A percentile compares a stretch with the other conserved stretches of the same genome.
Conservation (phyloP, 257 asterid genomes). For the Rubia yunnanensis region DNA sequence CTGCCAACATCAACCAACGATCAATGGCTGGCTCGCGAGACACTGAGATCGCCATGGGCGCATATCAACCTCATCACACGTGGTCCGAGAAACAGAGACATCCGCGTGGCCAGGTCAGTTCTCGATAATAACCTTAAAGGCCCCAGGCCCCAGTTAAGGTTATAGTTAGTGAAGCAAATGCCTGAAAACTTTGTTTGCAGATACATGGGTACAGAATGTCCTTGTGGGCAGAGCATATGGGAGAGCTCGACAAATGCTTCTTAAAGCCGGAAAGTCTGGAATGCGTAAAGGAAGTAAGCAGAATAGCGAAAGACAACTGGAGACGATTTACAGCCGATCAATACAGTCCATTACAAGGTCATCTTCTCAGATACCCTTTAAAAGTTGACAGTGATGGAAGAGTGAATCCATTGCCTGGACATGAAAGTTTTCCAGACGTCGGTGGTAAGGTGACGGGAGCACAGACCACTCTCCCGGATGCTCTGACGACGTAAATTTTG, state of each 20-base stretch:
- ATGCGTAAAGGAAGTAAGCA: slow-evolving; percentile 42
- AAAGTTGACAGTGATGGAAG: slow-evolving; percentile 35
- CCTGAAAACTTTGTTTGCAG: slow-evolving; percentile 22
- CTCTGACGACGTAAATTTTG: slow-evolving; percentile 59
- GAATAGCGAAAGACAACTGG: slow-evolving; percentile 67
- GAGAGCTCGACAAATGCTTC: slow-evolving; percentile 32
- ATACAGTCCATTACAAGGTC: slow-evolving; percentile 56
- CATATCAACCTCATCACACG: slow-evolving; percentile 69
- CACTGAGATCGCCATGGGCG: slow-evolving; percentile 88
- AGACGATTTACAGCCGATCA: slow-evolving; percentile 33
- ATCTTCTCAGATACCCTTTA: slow-evolving; percentile 63
- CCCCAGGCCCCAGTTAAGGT: not conserved
- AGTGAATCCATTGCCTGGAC: slow-evolving; percentile 49
- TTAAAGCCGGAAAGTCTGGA: slow-evolving; percentile 40
- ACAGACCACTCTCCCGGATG: slow-evolving; percentile 70
- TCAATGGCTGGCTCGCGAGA: slow-evolving; percentile 90
- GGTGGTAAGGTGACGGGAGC: slow-evolving; percentile 76
- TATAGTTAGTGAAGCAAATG: not conserved
- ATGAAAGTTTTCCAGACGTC: slow-evolving; percentile 59
- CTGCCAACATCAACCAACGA: slow-evolving; percentile 78
- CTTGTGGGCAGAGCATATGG: slow-evolving; percentile 77
- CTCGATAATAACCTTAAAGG: not conserved
- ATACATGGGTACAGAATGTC: slow-evolving; percentile 78
- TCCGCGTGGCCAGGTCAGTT: slow-evolving; percentile 65
- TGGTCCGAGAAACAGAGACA: slow-evolving; percentile 44